Evolutionary conservation across 306 rosid species (phyloP).

Genomic region (Datisca glomerata): DNA sequence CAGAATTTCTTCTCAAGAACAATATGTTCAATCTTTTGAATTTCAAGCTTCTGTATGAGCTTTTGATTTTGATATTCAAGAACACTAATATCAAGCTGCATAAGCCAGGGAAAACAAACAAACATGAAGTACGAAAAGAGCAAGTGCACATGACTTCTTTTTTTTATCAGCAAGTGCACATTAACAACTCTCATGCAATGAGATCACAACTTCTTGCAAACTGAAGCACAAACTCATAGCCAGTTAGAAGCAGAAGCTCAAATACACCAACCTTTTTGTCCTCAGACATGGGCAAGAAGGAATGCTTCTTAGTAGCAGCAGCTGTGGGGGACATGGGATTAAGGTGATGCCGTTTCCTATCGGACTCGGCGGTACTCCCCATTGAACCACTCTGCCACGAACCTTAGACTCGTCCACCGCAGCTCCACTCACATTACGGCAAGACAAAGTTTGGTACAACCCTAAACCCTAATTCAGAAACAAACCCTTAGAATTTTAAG

Average conservation of each 20-base stretch:
- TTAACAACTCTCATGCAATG: neutral
- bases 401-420: slow-evolving; percentile 44
- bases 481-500: neutral
- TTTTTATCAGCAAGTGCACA: neutral
- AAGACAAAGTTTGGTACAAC: slow-evolving; percentile 1
- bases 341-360: slow-evolving; percentile 89
- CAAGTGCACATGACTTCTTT: too few species aligned
- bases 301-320: slow-evolving; percentile 55
- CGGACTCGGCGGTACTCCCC: slow-evolving; percentile 88
- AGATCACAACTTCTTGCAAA: too few species aligned
- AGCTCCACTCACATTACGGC: slow-evolving; percentile 36
- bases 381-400: slow-evolving; percentile 36
- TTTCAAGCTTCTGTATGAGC: slow-evolving; percentile 77
- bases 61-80: slow-evolving; percentile 90
- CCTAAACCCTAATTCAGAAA: slow-evolving; percentile 45
- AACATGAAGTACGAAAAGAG: too few species aligned
- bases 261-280: slow-evolving; percentile 63
- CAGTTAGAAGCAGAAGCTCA: slow-evolving; percentile 5
- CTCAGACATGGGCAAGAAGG: slow-evolving; percentile 58
- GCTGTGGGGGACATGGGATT: slow-evolving; percentile 77
- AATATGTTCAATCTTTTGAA: slow-evolving; percentile 66
- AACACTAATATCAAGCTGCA: slow-evolving; percentile 75
- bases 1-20: slow-evolving; percentile 48
- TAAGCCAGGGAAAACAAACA: slow-evolving; percentile 12
- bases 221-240: neutral